Evolutionary conservation across 768 basidiomycete genomes (phyloP), one percentile per base, ranked within the genome.

Genomic region (Paxillus involutus): DNA sequence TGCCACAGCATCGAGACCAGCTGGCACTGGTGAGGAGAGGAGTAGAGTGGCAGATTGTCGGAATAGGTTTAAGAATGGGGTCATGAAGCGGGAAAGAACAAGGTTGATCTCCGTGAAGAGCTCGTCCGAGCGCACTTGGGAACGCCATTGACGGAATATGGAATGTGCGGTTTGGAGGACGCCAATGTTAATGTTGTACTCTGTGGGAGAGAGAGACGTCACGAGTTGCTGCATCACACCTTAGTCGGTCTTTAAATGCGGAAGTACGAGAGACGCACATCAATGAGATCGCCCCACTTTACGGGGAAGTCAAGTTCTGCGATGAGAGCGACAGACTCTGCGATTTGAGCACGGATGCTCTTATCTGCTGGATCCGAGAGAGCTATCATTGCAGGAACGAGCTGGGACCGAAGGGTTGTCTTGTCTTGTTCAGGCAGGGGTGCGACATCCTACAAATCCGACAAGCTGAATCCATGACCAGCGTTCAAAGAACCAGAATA

Each of bases 131-230:
- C 94, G 85, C 58, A 94, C 89, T 62, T 89, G 89, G 2, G 92
- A 85, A 42, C 96, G 84, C 96, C 96, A 99, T 44, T 87, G 88
- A 41, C 78, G 82, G 75, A 98, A 98, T 63, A 99, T 98, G 37
- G 93, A 95, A 69, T 98, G 97, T 0, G 94, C 94, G 0, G 94
- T 94, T 65, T 97, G 84, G 42, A 99, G 80, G 9, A 99, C 91
- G 45, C 90, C 91, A 21, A 95, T 77, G 69, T 97, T 98, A 58
- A 91, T 70, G 55, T 86, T 85, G 66, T 92, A 95, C 62, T 96
- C 85, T 3, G 86, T 81, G 4, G 77, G 74, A 2, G 92, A 93
- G 13, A 98, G 80, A 35, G 91, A 93, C 17, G 73, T 68, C 17
- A 96, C 90, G 43, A 99, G 85, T 89, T 94, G 92, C 94, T 97